phyloP scores from a whole-genome alignment of 805 yeast genomes.

The Vanderwaltozyma tropicalis region DNA sequence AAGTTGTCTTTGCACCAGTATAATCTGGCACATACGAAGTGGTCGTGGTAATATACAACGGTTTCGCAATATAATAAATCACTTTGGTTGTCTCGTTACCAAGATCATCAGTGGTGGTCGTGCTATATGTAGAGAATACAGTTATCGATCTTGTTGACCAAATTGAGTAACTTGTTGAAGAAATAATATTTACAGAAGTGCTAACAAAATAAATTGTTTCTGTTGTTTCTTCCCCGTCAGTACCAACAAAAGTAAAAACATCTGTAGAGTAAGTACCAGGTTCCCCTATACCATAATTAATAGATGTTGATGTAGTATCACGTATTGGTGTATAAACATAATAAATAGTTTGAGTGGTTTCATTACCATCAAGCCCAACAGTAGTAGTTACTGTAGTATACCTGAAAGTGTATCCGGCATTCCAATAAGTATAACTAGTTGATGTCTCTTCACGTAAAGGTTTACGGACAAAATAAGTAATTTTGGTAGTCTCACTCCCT shows the following conservation, averaged over 20 bases:
- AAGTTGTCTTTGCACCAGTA: too few species aligned
- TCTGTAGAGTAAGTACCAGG: constrained; percentile 5
- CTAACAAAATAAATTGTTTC: background rate
- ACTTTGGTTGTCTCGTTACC: background rate
- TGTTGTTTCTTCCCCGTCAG: background rate
- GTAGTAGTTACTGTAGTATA: constrained; percentile 1
- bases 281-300: background rate
- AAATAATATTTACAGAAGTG: background rate
- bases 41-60: background rate
- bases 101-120: background rate
- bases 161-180: background rate
- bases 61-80: background rate
- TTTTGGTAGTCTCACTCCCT: background rate
- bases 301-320: background rate
- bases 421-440: constrained; percentile 1
- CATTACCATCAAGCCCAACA: background rate
- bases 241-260: constrained; percentile 1
- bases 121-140: background rate
- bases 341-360: constrained; percentile 5
- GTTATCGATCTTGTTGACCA: background rate
- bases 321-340: constrained; percentile 1
- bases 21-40: too few species aligned
- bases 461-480: background rate
- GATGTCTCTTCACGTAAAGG: background rate
- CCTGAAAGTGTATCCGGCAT: background rate